Evolutionary conservation across 2,329 filamentous ascomycete genomes (phyloP).

Genomic region (Monilinia fructicola): DNA sequence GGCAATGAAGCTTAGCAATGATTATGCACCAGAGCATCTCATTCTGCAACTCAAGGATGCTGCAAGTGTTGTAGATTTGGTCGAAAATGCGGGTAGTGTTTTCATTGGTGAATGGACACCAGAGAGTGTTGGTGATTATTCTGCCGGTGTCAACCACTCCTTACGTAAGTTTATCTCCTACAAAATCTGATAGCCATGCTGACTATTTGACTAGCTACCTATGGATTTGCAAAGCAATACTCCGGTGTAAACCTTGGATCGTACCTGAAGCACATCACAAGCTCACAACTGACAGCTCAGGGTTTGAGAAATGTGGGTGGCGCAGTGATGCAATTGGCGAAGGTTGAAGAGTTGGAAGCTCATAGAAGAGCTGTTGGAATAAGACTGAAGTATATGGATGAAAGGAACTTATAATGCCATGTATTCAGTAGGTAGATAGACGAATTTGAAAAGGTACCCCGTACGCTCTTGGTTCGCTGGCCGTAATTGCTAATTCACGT

Average conservation of each 20-base stretch:
- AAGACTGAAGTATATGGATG: constrained; percentile 51
- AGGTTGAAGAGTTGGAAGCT: constrained; percentile 91
- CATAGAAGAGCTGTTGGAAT: constrained; percentile 75
- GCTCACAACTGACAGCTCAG: constrained; percentile 81
- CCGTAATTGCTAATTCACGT: not conserved
- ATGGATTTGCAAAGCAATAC: constrained; percentile 97
- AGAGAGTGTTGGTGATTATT: constrained; percentile 97
- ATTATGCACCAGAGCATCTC: constrained; percentile 93
- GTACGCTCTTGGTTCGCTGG: not conserved
- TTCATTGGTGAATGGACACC: constrained; percentile 97
- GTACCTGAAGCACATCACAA: constrained; percentile 97
- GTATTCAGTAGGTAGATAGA: constrained; percentile 10
- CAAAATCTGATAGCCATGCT: not conserved
- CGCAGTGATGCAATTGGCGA: constrained; percentile 92
- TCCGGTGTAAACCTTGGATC: constrained; percentile 94
- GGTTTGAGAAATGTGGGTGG: constrained; percentile 81
- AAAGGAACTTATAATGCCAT: constrained; percentile 29
- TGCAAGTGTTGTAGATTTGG: constrained; percentile 69
- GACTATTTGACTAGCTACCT: constrained; percentile 65
- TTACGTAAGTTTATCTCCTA: constrained; percentile 67
- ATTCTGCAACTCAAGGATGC: constrained; percentile 86
- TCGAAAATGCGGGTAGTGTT: constrained; percentile 92
- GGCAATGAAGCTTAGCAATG: constrained; percentile 81
- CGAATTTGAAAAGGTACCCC: not conserved
- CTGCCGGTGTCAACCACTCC: constrained; percentile 95